phyloP scores from a whole-genome alignment of 2,329 filamentous ascomycete genomes.

The Fusarium armeniacum region DNA sequence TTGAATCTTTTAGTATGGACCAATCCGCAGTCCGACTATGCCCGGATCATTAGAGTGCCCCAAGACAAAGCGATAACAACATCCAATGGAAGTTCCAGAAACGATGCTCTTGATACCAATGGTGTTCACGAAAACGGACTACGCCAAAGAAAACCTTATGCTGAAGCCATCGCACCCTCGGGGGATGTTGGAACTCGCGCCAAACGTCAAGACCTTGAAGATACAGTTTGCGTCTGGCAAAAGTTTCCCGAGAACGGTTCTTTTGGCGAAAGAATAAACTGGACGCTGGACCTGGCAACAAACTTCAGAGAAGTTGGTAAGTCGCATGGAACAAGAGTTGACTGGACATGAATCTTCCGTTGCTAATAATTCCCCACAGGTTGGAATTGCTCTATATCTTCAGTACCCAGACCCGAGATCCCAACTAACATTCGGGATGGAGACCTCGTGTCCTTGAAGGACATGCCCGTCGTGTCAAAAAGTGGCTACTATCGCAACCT shows the following conservation, averaged over 20 bases:
- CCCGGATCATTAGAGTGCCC: conserved; percentile 61
- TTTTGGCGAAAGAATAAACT: conserved; percentile 65
- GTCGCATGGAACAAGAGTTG: conserved; percentile 25
- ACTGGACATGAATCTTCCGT: not conserved
- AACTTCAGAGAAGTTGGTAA: conserved; percentile 69
- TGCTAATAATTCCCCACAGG: conserved; percentile 51
- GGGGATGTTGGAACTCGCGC: not conserved
- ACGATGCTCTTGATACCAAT: not conserved
- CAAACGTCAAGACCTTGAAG: conserved; percentile 35
- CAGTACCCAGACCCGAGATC: conserved; percentile 63
- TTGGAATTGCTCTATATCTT: conserved; percentile 70
- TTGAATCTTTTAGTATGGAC: conserved; percentile 67
- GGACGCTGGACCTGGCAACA: conserved; percentile 68
- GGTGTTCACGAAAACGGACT: conserved; percentile 22
- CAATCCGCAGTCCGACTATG: conserved; percentile 69
- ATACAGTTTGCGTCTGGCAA: conserved; percentile 71
- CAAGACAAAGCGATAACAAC: conserved; percentile 6
- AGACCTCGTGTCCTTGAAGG: conserved; percentile 58
- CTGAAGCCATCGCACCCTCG: conserved; percentile 4
- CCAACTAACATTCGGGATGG: conserved; percentile 53
- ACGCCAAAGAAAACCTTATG: conserved; percentile 37
- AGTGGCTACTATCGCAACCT: conserved; percentile 62
- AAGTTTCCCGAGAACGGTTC: conserved; percentile 66
- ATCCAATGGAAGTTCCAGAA: not conserved
- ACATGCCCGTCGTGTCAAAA: conserved; percentile 59